Percentiles rank a stretch among this genome's conserved stretches.
phyloP scores from a whole-genome alignment of 192 early-diverging fungal genomes.

The Gryganskiella cystojenkinii region DNA sequence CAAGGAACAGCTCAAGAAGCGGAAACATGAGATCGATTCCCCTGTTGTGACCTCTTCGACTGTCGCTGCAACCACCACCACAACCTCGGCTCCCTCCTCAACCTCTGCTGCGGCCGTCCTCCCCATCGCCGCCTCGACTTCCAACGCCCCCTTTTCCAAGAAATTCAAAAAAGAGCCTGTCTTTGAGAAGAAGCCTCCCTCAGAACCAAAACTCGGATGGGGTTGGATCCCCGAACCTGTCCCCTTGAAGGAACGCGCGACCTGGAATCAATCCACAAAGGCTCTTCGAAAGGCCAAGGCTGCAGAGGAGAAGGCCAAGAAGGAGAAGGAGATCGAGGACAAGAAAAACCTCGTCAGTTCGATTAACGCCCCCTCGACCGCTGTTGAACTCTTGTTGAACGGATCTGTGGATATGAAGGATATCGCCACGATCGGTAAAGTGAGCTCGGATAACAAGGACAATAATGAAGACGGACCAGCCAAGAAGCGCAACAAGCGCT shows the following conservation, averaged over 20 bases:
- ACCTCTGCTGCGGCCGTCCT: not conserved
- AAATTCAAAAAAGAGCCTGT: constrained; percentile 39
- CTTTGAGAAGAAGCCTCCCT: constrained; percentile 26
- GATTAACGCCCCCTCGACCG: constrained; percentile 9
- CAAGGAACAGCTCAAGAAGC: constrained; percentile 52
- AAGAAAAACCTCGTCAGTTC: constrained; percentile 19
- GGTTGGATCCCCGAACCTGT: constrained; percentile 42
- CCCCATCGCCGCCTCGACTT: constrained; percentile 21
- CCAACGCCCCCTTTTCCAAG: constrained; percentile 38
- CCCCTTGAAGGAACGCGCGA: constrained; percentile 42
- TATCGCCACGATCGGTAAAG: constrained; percentile 21
- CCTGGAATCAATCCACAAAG: constrained; percentile 48
- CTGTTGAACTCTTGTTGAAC: constrained; percentile 33
- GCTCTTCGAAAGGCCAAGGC: constrained; percentile 38
- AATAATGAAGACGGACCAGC: constrained; percentile 8
- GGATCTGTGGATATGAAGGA: constrained; percentile 31
- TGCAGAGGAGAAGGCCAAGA: constrained; percentile 20
- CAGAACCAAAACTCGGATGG: constrained; percentile 29
- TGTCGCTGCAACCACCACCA: not conserved
- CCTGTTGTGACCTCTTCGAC: not conserved
- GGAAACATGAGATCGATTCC: constrained; percentile 20
- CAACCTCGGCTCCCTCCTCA: not conserved
- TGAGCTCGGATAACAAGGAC: not conserved
- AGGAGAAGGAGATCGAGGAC: constrained; percentile 16
- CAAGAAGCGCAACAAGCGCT: constrained; percentile 50